phyloP scores from a whole-genome alignment of 345 rosid species.

The Euphorbia lathyris region DNA sequence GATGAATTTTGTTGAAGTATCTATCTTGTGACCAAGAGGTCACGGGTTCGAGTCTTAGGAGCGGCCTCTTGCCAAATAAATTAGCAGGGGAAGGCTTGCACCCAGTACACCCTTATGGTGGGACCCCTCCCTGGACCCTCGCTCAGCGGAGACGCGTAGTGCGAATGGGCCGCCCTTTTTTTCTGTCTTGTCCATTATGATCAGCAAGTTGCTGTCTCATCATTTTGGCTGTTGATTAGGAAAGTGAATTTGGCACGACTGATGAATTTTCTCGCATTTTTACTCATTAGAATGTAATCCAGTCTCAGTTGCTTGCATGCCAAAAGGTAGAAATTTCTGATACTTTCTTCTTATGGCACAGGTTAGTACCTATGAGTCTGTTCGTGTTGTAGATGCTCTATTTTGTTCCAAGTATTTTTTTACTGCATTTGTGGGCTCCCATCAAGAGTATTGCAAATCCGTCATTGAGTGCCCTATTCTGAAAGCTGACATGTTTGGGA shows the following conservation, averaged over 20 bases:
- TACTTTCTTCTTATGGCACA: constrained; percentile 25
- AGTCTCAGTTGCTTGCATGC: not conserved
- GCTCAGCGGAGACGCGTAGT: no score
- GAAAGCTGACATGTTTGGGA: constrained; percentile 25
- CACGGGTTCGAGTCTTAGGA: no score
- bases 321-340: not conserved
- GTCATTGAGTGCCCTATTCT: constrained; percentile 22
- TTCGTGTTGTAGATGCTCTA: constrained; percentile 70
- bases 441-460: constrained; percentile 35
- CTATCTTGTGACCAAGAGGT: no score
- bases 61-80: no score
- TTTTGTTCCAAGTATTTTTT: constrained; percentile 78
- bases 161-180: not conserved
- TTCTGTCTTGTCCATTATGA: not conserved
- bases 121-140: no score
- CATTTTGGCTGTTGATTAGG: not conserved
- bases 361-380: constrained; percentile 71
- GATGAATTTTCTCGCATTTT: not conserved
- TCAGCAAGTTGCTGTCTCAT: not conserved
- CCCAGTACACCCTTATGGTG: no score
- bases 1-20: not conserved
- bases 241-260: not conserved
- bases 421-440: constrained; percentile 38
- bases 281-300: not conserved
- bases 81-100: no score